Percentiles rank a stretch among this genome's conserved stretches.
Conservation (phyloP, 148 eudicot species). For the Spergularia marina region DNA sequence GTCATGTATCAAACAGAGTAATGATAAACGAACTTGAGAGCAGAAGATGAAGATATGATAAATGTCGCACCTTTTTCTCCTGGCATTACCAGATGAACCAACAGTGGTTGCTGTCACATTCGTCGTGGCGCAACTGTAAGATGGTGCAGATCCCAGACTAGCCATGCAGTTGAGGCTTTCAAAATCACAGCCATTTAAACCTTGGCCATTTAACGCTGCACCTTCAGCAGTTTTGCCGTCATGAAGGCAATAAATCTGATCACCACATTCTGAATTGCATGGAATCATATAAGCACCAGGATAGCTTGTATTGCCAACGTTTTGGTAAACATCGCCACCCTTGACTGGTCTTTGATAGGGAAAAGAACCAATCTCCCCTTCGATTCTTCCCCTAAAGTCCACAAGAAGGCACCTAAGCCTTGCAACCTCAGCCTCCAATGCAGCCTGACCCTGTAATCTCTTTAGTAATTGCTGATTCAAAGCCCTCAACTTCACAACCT, state of each 20-base stretch:
- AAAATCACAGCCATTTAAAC: slow-evolving; percentile 58
- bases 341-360: slow-evolving; percentile 76
- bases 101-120: slow-evolving; percentile 31
- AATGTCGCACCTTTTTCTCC: slow-evolving; percentile 56
- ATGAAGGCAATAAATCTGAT: slow-evolving; percentile 69
- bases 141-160: slow-evolving; percentile 42
- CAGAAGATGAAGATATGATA: slow-evolving; percentile 6
- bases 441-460: slow-evolving; percentile 75
- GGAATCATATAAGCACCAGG: slow-evolving; percentile 60
- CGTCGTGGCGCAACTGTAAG: slow-evolving; percentile 47
- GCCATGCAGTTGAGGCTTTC: slow-evolving; percentile 64
- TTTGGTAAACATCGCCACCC: slow-evolving; percentile 49
- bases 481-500: slow-evolving; percentile 76
- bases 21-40: neutral
- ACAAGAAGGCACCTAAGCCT: slow-evolving; percentile 93
- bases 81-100: slow-evolving; percentile 44
- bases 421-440: slow-evolving; percentile 73
- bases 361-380: slow-evolving; percentile 92
- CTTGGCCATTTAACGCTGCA: slow-evolving; percentile 38
- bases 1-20: neutral
- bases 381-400: slow-evolving; percentile 88
- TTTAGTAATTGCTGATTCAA: slow-evolving; percentile 79
- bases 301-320: slow-evolving; percentile 32
- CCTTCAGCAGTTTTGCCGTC: slow-evolving; percentile 47
- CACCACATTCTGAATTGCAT: slow-evolving; percentile 68